Percentiles rank a stretch among this genome's conserved stretches.
Conservation (phyloP, 208 protist species). For the Strigomonas culicis region DNA sequence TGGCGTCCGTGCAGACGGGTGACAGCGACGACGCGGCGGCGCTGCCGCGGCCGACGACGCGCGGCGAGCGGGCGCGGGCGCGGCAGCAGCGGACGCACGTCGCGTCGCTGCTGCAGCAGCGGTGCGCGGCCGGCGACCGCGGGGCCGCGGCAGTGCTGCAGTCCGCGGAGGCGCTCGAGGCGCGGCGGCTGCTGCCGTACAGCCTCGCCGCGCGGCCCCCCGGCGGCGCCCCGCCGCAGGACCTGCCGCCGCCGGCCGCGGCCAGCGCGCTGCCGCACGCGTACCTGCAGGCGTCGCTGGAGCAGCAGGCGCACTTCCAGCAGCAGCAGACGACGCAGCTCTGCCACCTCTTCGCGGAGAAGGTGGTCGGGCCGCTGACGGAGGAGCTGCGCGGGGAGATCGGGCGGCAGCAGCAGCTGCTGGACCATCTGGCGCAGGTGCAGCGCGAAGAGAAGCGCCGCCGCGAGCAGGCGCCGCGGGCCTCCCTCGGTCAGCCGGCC, state of each 20-base stretch:
- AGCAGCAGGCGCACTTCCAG: not conserved
- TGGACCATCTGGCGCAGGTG: conserved; percentile 41
- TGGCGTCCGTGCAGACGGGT: too few species aligned
- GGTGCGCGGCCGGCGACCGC: not conserved
- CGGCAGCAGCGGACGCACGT: too few species aligned
- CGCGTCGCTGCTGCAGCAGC: too few species aligned
- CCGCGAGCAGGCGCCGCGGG: conserved; percentile 27
- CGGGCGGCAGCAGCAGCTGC: conserved; percentile 37
- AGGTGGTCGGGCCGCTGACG: conserved; percentile 18
- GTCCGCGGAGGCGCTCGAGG: conserved; percentile 6
- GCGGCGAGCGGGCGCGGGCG: too few species aligned
- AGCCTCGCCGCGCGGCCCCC: conserved; percentile 8
- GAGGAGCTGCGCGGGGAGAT: conserved; percentile 45
- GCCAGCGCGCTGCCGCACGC: not conserved
- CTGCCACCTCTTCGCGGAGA: not conserved
- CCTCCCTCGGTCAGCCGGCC: conserved; percentile 18
- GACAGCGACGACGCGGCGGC: too few species aligned
- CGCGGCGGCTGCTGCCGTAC: conserved; percentile 13
- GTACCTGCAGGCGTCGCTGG: not conserved
- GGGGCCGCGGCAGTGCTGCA: conserved; percentile 8
- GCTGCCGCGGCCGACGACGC: too few species aligned
- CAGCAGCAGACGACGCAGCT: not conserved
- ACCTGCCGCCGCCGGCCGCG: too few species aligned
- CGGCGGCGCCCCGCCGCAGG: too few species aligned
- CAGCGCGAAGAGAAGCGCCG: conserved; percentile 37